Conservation (phyloP, 2,329 filamentous ascomycete species). For the Exserohilum rostratum region DNA sequence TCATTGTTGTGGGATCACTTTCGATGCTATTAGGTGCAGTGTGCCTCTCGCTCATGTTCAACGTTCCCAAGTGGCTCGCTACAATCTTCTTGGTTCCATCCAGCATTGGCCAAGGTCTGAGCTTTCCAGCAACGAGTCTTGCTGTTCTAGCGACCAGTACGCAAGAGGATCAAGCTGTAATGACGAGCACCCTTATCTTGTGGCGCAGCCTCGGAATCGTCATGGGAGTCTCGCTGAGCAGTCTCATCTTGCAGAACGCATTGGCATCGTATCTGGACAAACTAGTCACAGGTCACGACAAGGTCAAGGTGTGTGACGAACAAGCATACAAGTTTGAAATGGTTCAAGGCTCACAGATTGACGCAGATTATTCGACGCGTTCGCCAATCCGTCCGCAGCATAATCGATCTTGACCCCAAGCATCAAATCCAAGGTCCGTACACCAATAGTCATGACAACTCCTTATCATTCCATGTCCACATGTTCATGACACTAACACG, state of each 20-base stretch:
- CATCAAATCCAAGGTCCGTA: constrained; percentile 55
- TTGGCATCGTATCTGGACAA: constrained; percentile 64
- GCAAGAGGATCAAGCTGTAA: constrained; percentile 54
- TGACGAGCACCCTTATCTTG: constrained; percentile 71
- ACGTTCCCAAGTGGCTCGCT: constrained; percentile 50
- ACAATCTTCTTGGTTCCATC: constrained; percentile 50
- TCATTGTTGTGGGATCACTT: constrained; percentile 49
- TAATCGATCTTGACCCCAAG: constrained; percentile 52
- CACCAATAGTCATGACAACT: not conserved
- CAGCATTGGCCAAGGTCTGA: constrained; percentile 51
- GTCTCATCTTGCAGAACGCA: constrained; percentile 75
- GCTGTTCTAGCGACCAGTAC: constrained; percentile 51
- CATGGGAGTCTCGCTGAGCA: constrained; percentile 73
- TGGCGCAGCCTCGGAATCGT: constrained; percentile 75
- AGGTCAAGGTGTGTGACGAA: constrained; percentile 51
- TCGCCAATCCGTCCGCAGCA: constrained; percentile 58
- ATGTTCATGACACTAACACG: constrained; percentile 19
- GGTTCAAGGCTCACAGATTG: constrained; percentile 5
- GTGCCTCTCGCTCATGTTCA: constrained; percentile 45
- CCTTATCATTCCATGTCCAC: constrained; percentile 22
- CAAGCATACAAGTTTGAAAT: not conserved
- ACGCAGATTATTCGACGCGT: constrained; percentile 54
- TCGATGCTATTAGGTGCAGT: constrained; percentile 47
- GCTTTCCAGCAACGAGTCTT: constrained; percentile 51
- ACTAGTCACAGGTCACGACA: constrained; percentile 65